These are phyloP conservation scores for Solanum dulcamara DNA, from an alignment of 257 asterid genomes.

Conservation along the genomic window DNA sequence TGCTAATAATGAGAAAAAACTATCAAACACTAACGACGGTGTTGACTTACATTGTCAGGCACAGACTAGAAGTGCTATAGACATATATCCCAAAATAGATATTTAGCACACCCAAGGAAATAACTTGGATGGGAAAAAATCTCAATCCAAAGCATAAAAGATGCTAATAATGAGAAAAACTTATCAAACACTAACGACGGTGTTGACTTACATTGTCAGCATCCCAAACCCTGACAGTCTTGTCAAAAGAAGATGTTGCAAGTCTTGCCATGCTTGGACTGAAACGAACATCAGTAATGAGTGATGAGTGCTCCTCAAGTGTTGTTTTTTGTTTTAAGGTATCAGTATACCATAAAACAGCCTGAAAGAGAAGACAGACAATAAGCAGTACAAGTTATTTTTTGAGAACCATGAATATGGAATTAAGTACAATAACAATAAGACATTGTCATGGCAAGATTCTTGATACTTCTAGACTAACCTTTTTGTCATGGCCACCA, in stretches of 20 bases:
- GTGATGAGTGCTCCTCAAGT: conserved; percentile 80
- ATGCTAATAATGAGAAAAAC: background rate
- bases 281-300: conserved; percentile 88
- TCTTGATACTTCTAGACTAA: background rate
- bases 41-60: no score
- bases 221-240: conserved; percentile 96
- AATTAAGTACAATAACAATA: background rate
- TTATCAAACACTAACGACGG: background rate
- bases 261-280: conserved; percentile 98
- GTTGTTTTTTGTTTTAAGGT: conserved; percentile 64
- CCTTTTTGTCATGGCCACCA: conserved; percentile 99
- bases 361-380: conserved; percentile 37
- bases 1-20: background rate
- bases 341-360: conserved; percentile 77
- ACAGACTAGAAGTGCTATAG: background rate
- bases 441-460: background rate
- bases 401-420: background rate
- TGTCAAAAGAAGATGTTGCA: conserved; percentile 94
- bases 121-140: background rate
- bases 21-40: background rate
- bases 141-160: background rate
- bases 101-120: background rate
- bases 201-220: conserved; percentile 66
- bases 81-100: background rate
- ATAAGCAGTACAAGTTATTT: background rate